A percentile compares a stretch with the other conserved stretches of the same genome.
phyloP scores from a whole-genome alignment of 139 green algal genomes.

The Volvox reticuliferus region DNA sequence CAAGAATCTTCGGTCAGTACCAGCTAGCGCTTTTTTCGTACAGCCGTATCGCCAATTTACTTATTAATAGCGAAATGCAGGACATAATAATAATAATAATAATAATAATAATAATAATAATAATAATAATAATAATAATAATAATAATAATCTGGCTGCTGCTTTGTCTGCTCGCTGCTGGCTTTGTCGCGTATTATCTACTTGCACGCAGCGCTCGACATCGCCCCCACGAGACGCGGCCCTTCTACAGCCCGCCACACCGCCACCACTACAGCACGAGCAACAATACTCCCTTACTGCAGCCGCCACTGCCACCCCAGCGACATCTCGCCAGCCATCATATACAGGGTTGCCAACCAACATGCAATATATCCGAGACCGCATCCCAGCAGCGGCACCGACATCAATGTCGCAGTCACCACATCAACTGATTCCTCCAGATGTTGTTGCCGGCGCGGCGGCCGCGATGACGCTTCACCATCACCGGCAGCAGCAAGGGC shows the following conservation, averaged over 20 bases:
- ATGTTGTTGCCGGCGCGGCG: not conserved
- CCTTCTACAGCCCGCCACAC: not conserved
- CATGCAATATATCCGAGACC: conserved; percentile 2
- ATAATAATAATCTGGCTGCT: too few relatives aligned
- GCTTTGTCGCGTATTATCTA: too few relatives aligned
- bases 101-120: too few relatives aligned
- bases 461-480: not conserved
- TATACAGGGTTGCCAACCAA: not conserved
- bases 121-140: too few relatives aligned
- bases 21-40: too few relatives aligned
- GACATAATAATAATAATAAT: not conserved
- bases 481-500: not conserved
- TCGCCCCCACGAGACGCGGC: not conserved
- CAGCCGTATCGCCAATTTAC: too few relatives aligned
- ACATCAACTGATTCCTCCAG: not conserved
- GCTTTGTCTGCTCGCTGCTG: not conserved
- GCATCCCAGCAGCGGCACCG: not conserved
- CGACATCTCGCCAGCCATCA: not conserved
- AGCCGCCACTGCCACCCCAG: not conserved
- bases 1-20: too few relatives aligned
- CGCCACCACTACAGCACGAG: not conserved
- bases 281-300: too few relatives aligned
- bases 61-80: too few relatives aligned
- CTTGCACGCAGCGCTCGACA: not conserved
- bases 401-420: not conserved